These are phyloP conservation scores for Euclidium syriacum DNA, from an alignment of 345 rosid species.

Conservation along the genomic window DNA sequence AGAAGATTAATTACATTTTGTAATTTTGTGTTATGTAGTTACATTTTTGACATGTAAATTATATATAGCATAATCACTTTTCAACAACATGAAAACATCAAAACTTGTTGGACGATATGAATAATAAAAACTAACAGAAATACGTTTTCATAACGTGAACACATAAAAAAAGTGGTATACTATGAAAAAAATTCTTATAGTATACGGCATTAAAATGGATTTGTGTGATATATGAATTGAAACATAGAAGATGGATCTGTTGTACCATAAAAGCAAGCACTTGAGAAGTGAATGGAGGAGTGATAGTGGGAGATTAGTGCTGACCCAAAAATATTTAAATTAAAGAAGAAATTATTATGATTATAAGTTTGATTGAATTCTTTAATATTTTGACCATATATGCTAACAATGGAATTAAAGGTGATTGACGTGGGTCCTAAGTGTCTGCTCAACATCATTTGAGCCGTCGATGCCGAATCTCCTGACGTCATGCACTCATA, in stretches of 20 bases:
- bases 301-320: conserved; percentile 27
- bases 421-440: conserved; percentile 23
- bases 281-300: conserved; percentile 15
- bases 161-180: neutral
- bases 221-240: neutral
- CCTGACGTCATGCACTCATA: conserved; percentile 21
- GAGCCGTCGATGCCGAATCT: conserved; percentile 36
- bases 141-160: neutral
- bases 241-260: conserved; percentile 14
- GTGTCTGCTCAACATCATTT: conserved; percentile 28
- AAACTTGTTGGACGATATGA: too few relatives aligned
- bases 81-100: too few relatives aligned
- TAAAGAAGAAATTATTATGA: conserved; percentile 6
- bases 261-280: conserved; percentile 20
- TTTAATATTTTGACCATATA: conserved; percentile 22
- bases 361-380: conserved; percentile 28
- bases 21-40: too few relatives aligned
- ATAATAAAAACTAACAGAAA: too few relatives aligned
- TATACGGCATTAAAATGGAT: conserved; percentile 1
- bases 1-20: too few relatives aligned
- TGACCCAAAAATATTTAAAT: neutral
- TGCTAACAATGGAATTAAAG: conserved; percentile 20
- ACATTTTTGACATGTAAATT: too few relatives aligned
- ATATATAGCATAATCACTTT: too few relatives aligned
- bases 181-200: neutral